A percentile compares a stretch with the other conserved stretches of the same genome.
These are phyloP conservation scores for Panaeolus cyanescens DNA, from an alignment of 768 basidiomycete genomes.

Conservation along the genomic window DNA sequence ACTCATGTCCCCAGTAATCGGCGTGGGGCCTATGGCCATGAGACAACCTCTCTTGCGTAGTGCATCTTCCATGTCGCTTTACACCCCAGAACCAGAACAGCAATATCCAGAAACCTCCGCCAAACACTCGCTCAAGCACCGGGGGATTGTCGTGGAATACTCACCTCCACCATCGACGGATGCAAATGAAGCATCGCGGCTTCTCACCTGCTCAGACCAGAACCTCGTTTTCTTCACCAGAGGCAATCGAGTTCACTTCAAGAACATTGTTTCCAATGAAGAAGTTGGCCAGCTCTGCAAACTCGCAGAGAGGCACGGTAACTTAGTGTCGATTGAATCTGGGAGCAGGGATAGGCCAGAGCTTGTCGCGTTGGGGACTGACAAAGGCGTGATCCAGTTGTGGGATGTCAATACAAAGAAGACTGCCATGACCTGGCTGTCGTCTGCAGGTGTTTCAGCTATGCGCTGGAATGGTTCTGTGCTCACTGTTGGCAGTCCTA, in stretches of 20 bases:
- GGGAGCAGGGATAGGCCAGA: conserved; percentile 34
- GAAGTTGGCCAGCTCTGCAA: conserved; percentile 55
- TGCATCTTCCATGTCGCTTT: conserved; percentile 24
- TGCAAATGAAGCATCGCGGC: conserved; percentile 17
- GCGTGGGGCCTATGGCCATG: neutral
- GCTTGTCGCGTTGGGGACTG: conserved; percentile 55
- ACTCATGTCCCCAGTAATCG: neutral
- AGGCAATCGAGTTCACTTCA: conserved; percentile 56
- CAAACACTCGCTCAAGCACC: conserved; percentile 23
- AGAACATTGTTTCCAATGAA: conserved; percentile 32
- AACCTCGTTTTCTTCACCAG: conserved; percentile 53
- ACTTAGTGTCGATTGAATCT: conserved; percentile 44
- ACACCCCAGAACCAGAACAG: conserved; percentile 7
- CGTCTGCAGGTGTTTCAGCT: conserved; percentile 21
- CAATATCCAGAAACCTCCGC: conserved; percentile 24
- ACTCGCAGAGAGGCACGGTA: conserved; percentile 46
- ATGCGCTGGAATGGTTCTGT: conserved; percentile 62
- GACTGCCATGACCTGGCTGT: conserved; percentile 38
- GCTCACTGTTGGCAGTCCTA: conserved; percentile 63
- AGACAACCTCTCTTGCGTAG: conserved; percentile 23
- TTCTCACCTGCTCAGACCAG: conserved; percentile 44
- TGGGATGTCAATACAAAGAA: conserved; percentile 51
- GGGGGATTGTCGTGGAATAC: conserved; percentile 24
- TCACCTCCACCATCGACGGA: conserved; percentile 21
- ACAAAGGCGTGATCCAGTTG: conserved; percentile 49